Evolutionary conservation across 441 rosid species (phyloP).

Genomic region (Corymbia calophylla): DNA sequence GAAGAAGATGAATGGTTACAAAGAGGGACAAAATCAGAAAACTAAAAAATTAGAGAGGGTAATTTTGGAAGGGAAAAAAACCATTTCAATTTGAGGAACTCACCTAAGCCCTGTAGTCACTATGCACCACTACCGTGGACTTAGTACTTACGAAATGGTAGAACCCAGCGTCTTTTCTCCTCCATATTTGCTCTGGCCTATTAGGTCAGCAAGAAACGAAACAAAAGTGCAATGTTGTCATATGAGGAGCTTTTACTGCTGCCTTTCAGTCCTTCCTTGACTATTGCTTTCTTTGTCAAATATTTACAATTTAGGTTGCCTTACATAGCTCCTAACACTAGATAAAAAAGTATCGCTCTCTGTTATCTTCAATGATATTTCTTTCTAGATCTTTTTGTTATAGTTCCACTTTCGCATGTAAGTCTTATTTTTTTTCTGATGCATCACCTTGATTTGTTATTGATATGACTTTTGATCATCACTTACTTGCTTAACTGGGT

Average conservation of each 20-base stretch:
- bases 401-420: constrained; percentile 90
- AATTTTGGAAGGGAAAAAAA: too few species aligned
- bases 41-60: too few species aligned
- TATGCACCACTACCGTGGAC: too few species aligned
- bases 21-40: too few species aligned
- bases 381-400: constrained; percentile 47
- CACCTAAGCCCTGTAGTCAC: too few species aligned
- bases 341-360: constrained; percentile 46
- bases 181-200: too few species aligned
- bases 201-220: not conserved
- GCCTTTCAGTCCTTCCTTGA: not conserved
- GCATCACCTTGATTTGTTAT: not conserved
- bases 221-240: not conserved
- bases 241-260: not conserved
- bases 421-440: constrained; percentile 10
- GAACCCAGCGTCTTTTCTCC: too few species aligned
- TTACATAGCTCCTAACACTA: constrained; percentile 76
- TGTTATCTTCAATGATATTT: constrained; percentile 53
- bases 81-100: too few species aligned
- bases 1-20: too few species aligned
- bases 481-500: not conserved
- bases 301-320: constrained; percentile 70
- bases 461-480: not conserved
- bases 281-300: not conserved
- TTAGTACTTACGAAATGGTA: too few species aligned